These are phyloP conservation scores for Dovyalis caffra DNA, from an alignment of 345 rosid genomes.

Conservation along the genomic window DNA sequence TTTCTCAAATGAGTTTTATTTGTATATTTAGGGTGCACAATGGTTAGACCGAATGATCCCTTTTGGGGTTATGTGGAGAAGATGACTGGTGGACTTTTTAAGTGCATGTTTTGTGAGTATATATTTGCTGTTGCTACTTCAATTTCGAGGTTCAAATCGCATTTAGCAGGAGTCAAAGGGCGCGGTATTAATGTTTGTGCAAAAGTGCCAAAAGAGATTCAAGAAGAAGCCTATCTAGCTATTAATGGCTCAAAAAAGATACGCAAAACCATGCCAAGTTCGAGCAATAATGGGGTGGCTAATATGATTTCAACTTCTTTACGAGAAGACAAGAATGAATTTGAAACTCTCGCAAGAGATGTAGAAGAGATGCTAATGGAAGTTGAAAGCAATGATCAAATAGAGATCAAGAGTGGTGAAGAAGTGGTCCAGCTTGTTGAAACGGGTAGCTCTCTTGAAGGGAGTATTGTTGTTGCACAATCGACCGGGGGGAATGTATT, in stretches of 20 bases:
- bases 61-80: constrained; percentile 5
- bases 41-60: not conserved
- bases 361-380: not conserved
- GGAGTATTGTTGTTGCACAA: not conserved
- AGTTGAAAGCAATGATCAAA: not conserved
- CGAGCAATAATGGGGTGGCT: not conserved
- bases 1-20: not conserved
- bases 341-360: not conserved
- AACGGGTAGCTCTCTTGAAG: not conserved
- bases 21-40: not conserved
- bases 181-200: constrained; percentile 1
- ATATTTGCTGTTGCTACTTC: not conserved
- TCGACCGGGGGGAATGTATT: not conserved
- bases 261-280: constrained; percentile 2
- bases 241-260: not conserved
- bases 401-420: not conserved
- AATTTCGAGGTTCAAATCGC: constrained; percentile 11
- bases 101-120: constrained; percentile 12
- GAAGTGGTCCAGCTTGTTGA: not conserved
- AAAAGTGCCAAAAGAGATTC: constrained; percentile 3
- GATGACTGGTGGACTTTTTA: not conserved
- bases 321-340: not conserved
- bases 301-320: not conserved
- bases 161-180: not conserved
- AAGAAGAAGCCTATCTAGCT: not conserved